phyloP scores from a whole-genome alignment of 2,329 filamentous ascomycete genomes.

The Orbilia javanica region DNA sequence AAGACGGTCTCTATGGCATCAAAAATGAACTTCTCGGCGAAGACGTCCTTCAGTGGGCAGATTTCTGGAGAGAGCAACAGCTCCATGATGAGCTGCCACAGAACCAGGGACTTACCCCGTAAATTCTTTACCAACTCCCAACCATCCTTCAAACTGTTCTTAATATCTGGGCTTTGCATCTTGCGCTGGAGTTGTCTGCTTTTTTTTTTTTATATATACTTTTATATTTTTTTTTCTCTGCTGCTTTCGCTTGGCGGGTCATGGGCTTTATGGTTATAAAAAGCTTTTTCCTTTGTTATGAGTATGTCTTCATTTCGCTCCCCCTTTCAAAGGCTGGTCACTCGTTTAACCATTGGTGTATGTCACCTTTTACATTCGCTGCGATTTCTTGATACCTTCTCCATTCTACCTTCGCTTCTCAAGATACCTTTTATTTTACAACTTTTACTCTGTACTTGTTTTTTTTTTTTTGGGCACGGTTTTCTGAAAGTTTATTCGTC shows the following conservation, averaged over 20 bases:
- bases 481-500: conserved; percentile 38
- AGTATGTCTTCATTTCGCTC: conserved; percentile 18
- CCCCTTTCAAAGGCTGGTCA: conserved; percentile 55
- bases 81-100: conserved; percentile 55
- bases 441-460: conserved; percentile 17
- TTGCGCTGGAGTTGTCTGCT: conserved; percentile 55
- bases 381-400: conserved; percentile 33
- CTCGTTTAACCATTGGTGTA: conserved; percentile 56
- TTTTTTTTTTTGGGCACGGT: conserved; percentile 31
- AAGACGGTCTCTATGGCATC: conserved; percentile 56
- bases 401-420: conserved; percentile 49
- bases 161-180: conserved; percentile 56
- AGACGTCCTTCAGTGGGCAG: conserved; percentile 55
- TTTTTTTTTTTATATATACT: too few relatives aligned
- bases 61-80: conserved; percentile 57
- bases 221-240: not conserved
- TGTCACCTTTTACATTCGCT: conserved; percentile 54
- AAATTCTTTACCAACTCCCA: conserved; percentile 15
- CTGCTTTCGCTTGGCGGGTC: conserved; percentile 44
- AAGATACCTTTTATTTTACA: conserved; percentile 55
- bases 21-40: conserved; percentile 58
- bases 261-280: conserved; percentile 55
- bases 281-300: conserved; percentile 58
- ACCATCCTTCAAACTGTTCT: conserved; percentile 37
- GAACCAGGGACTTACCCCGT: conserved; percentile 57